phyloP scores from a whole-genome alignment of 352 stramenopile genomes.

The Globisporangium uncinulatum region DNA sequence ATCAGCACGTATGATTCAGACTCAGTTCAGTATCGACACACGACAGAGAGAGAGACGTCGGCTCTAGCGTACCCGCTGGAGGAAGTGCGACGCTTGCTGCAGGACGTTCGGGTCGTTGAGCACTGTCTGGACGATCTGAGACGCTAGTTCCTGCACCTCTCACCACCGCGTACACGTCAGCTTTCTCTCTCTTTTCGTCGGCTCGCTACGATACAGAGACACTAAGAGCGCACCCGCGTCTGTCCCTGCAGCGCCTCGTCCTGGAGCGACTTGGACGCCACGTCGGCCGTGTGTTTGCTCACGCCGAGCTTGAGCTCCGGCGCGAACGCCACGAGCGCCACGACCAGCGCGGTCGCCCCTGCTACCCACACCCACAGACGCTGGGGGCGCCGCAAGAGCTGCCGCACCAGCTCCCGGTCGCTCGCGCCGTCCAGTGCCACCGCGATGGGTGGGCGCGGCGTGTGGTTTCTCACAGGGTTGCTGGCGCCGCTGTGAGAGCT shows the following conservation, averaged over 20 bases:
- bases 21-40: neutral
- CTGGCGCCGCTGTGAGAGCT: neutral
- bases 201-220: too few species aligned
- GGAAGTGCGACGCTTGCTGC: constrained; percentile 67
- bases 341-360: constrained; percentile 25
- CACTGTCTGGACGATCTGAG: constrained; percentile 84
- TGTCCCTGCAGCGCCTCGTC: constrained; percentile 76
- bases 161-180: neutral
- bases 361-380: constrained; percentile 54
- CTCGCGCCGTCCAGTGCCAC: constrained; percentile 23
- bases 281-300: constrained; percentile 80
- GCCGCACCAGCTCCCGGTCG: constrained; percentile 32
- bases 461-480: neutral
- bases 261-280: constrained; percentile 75
- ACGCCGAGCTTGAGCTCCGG: constrained; percentile 74
- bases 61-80: constrained; percentile 42
- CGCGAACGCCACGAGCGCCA: constrained; percentile 64
- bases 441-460: neutral
- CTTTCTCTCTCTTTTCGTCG: neutral
- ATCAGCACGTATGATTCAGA: neutral
- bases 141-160: constrained; percentile 42
- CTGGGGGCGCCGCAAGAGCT: constrained; percentile 40
- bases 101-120: constrained; percentile 82
- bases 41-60: neutral
- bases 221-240: constrained; percentile 23